Base-by-base conservation (phyloP, 148 eudicot species). In the Vaccinium vitisidaea region DNA sequence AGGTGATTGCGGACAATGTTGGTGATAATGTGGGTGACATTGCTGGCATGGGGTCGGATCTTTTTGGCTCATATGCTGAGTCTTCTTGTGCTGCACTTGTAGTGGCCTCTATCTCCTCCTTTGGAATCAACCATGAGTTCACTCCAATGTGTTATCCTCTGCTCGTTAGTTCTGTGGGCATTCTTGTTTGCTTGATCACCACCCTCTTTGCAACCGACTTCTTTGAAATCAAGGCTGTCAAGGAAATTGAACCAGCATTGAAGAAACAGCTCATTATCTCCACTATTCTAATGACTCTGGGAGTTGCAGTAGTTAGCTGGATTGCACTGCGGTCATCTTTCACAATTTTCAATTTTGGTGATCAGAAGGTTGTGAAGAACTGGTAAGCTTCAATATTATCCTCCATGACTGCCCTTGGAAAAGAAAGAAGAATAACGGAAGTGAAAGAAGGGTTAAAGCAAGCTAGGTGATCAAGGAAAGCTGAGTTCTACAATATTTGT, bases 31-130 rank as follows among this genome's bases (percentile, higher is more conserved):
- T 92, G 58, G 94, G 94, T 39, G 95, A 94, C 70, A 94, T 94
- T 88, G 95, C 93, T 84, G 98, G 98, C 48, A 94, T 94, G 93
- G 97, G 97, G 49, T 94, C 95, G 79, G 97, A 94, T 86, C 91
- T 92, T 67, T 92, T 92, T 63, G 94, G 94, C 27, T 92, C 94
- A 54, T 92, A 90, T 86, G 93, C 92, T 4, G 93, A 91, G 87
- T 77, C 93, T 67, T 91, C 93, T 6, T 92, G 94, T 87, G 94
- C 92, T 65, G 94, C 94, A 19, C 92, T 92, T 83, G 92, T 90
- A 83, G 92, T 92, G 75, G 94, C 91, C 55, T 93, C 94, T 81
- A 91, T 93, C 43, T 93, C 94, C 9, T 93, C 95, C 49, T 93
- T 93, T 84, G 94, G 95, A 30, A 84, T 89, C 69, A 85, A 86